phyloP scores from a whole-genome alignment of 768 basidiomycete genomes.

The Phylloporus sp. region DNA sequence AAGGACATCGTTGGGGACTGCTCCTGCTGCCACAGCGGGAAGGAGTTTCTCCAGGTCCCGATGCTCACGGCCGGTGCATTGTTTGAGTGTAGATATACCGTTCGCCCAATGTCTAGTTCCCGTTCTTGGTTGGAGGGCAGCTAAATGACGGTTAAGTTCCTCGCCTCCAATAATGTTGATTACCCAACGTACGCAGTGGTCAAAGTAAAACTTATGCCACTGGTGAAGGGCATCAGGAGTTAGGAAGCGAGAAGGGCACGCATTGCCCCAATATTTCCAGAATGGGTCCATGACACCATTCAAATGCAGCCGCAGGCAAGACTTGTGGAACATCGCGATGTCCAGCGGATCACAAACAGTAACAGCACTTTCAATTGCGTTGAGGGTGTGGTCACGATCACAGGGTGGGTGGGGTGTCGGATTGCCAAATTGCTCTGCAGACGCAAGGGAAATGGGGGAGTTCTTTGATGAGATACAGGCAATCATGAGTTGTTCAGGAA shows the following conservation, averaged over 20 bases:
- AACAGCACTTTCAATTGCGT: no score
- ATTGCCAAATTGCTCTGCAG: no score
- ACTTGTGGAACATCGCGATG: no score
- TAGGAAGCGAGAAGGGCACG: slow-evolving; percentile 18
- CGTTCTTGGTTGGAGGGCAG: slow-evolving; percentile 16
- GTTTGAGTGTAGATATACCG: slow-evolving; percentile 6
- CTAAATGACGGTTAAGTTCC: slow-evolving; percentile 23
- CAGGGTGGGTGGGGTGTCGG: no score
- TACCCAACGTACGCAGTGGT: slow-evolving; percentile 14
- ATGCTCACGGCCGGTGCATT: slow-evolving; percentile 2
- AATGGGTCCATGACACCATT: slow-evolving; percentile 21
- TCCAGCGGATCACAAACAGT: no score
- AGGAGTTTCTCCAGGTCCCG: slow-evolving; percentile 6
- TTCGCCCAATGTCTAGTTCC: slow-evolving; percentile 4
- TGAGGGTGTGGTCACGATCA: no score
- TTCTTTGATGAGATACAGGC: no score
- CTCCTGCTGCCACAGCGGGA: not conserved
- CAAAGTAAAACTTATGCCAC: slow-evolving; percentile 18
- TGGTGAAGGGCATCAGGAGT: slow-evolving; percentile 4
- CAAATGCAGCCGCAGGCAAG: no score
- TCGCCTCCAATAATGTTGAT: not conserved
- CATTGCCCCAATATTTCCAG: slow-evolving; percentile 27
- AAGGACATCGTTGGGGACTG: slow-evolving; percentile 27
- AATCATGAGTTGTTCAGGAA: no score
- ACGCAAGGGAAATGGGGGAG: no score